Base-by-base conservation (phyloP, 2,329 filamentous ascomycete species). In the Basipetospora chlamydospora region DNA sequence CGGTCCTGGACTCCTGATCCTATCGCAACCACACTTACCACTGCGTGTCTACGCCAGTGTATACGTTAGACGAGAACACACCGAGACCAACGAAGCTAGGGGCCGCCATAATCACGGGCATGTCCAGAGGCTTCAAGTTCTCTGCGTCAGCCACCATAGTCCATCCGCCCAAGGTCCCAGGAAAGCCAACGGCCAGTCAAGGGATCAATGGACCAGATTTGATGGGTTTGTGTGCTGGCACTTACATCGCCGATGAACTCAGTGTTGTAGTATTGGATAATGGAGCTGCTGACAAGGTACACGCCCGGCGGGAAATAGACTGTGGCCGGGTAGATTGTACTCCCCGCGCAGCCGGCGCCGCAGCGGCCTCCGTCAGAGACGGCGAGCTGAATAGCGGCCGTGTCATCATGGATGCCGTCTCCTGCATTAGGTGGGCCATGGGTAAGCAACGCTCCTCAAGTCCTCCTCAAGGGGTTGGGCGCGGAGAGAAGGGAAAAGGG, bases 241-340 rank as follows among this genome's bases (percentile, higher is more conserved):
- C 22, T 23, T 11, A 23, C 22, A 23, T 23, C 22, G 22, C 73
- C 73, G 39, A 78, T 61, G 12, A 79, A 52, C 50, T 76, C 66
- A 5, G 74, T 79, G 41, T 70, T 68, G 52, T 77, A 80, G 45
- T 73, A 77, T 46, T 74, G 63, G 37, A 74, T 64, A 41, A 80
- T 72, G 2, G 68, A 60, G 0, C 57, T 54, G 28, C 63, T 73
- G 39, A 76, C 61, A 2, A 70, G 35, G 43, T 80, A 80, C 0
- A 64, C 74, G 28, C 72, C 73, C 2, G 46, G 37, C 3, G 52
- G 50, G 33, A 54, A 52, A 39, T 50, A 54, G 1, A 54, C 40
- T 4, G 44, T 29, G 18, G 49, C 51, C 8, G 40, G 44, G 7
- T 39, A 35, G 6, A 43, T 38, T 3, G 47, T 51, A 12, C 61